phyloP scores from a whole-genome alignment of 1,284 basidiomycete genomes.

The Moniliophthora roreri region DNA sequence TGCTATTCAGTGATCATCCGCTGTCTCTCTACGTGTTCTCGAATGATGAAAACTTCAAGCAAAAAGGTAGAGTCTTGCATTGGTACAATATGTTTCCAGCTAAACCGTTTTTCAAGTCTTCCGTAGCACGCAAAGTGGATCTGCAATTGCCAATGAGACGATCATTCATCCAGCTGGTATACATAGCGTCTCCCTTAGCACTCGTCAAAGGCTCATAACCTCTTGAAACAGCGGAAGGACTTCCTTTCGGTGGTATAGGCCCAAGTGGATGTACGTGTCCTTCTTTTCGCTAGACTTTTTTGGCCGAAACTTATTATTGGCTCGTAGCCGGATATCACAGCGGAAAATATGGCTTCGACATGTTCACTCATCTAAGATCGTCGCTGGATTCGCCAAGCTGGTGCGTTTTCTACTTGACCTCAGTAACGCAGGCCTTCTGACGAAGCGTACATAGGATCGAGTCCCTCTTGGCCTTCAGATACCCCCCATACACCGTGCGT shows the following conservation, averaged over 20 bases:
- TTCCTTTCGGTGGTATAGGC: slow-evolving; percentile 76
- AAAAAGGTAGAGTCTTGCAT: slow-evolving; percentile 44
- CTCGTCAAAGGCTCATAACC: not conserved
- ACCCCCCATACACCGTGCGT: slow-evolving; percentile 63
- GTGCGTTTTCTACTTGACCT: slow-evolving; percentile 32
- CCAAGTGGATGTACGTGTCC: slow-evolving; percentile 63
- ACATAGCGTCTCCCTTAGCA: slow-evolving; percentile 17
- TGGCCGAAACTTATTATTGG: not conserved
- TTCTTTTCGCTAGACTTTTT: not conserved
- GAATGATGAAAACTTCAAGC: slow-evolving; percentile 55
- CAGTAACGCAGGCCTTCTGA: not conserved
- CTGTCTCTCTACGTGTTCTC: slow-evolving; percentile 80
- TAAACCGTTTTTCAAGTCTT: slow-evolving; percentile 43
- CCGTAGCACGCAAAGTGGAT: slow-evolving; percentile 67
- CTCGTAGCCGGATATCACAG: slow-evolving; percentile 58
- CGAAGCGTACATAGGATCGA: slow-evolving; percentile 48
- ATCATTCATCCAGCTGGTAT: slow-evolving; percentile 54
- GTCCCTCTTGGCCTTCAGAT: slow-evolving; percentile 53
- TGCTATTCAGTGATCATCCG: slow-evolving; percentile 61
- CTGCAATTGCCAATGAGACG: slow-evolving; percentile 66
- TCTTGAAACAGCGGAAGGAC: slow-evolving; percentile 47
- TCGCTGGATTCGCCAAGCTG: slow-evolving; percentile 66
- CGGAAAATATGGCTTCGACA: slow-evolving; percentile 65
- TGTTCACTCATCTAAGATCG: slow-evolving; percentile 66
- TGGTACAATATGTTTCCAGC: not conserved